phyloP scores from a whole-genome alignment of 108 stramenopile species.

The Mediolabrus comicus region DNA sequence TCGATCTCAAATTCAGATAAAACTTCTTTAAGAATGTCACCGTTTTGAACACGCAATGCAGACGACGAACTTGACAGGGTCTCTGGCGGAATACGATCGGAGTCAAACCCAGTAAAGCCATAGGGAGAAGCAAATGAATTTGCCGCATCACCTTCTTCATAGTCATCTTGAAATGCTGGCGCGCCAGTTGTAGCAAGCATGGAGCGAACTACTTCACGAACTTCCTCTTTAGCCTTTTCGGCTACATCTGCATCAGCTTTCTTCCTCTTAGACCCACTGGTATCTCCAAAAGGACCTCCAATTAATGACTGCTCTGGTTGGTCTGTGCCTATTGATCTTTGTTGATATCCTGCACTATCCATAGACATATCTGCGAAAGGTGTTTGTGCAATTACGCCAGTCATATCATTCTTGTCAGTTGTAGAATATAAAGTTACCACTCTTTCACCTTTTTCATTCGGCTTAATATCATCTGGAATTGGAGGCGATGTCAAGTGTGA shows the following conservation, averaged over 20 bases:
- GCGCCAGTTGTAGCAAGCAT: constrained; percentile 79
- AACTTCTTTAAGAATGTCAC: constrained; percentile 66
- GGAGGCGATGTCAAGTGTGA: constrained; percentile 60
- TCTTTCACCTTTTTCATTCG: constrained; percentile 79
- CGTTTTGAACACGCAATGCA: constrained; percentile 59
- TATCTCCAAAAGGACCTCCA: constrained; percentile 48
- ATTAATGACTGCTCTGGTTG: constrained; percentile 34
- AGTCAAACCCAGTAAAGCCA: constrained; percentile 79
- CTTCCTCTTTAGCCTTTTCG: constrained; percentile 65
- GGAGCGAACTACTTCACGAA: constrained; percentile 60
- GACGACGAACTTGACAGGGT: constrained; percentile 54
- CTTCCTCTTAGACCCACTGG: constrained; percentile 25
- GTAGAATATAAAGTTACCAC: constrained; percentile 82
- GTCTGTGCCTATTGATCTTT: not conserved
- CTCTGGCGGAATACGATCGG: constrained; percentile 63
- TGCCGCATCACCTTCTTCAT: constrained; percentile 20
- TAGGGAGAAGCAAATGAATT: constrained; percentile 47
- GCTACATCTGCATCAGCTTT: constrained; percentile 45
- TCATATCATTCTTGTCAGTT: constrained; percentile 81
- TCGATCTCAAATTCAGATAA: constrained; percentile 74
- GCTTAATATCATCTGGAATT: constrained; percentile 51
- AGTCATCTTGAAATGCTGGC: constrained; percentile 72
- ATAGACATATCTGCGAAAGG: constrained; percentile 22
- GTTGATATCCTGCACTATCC: constrained; percentile 22
- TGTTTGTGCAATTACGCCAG: constrained; percentile 43